phyloP scores from a whole-genome alignment of 1,139 yeast species.

The Scheffersomyces cryptocercus region DNA sequence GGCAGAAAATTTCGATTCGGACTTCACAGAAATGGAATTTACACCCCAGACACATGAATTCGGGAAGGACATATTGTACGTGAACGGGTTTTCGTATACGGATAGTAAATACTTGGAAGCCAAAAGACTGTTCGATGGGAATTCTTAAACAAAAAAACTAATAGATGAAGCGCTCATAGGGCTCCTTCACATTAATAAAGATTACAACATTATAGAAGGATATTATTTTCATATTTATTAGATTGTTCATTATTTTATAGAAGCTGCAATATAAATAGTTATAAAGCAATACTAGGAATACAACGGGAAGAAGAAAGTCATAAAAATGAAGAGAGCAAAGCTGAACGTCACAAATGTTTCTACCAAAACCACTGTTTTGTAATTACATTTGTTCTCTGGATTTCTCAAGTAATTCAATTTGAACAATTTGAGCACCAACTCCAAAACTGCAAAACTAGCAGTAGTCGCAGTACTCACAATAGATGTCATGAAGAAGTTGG shows the following conservation, averaged over 20 bases:
- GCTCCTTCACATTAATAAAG: too few species aligned
- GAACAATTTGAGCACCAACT: constrained; percentile 14
- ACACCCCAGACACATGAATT: constrained; percentile 34
- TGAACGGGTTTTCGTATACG: constrained; percentile 46
- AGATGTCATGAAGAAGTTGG: not conserved
- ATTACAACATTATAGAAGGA: too few species aligned
- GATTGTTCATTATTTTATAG: too few species aligned
- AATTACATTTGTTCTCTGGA: constrained; percentile 3
- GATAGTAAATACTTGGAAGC: constrained; percentile 36
- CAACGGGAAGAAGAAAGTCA: too few species aligned
- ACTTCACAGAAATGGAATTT: constrained; percentile 76
- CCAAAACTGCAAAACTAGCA: constrained; percentile 3
- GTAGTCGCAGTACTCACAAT: not conserved
- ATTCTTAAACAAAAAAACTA: too few species aligned
- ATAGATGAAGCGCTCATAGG: too few species aligned
- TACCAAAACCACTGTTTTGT: constrained; percentile 4
- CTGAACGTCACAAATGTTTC: not conserved
- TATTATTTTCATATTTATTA: too few species aligned
- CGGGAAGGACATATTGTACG: constrained; percentile 36
- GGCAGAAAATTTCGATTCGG: constrained; percentile 90
- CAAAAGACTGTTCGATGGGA: too few species aligned
- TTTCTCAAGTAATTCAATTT: constrained; percentile 19
- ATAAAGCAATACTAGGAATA: too few species aligned
- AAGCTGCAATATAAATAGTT: too few species aligned
- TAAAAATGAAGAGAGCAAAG: too few species aligned